A percentile compares a stretch with the other conserved stretches of the same genome.
These are phyloP conservation scores for Juncus inflexus DNA, from an alignment of 176 grass and related monocot genomes.

Conservation along the genomic window DNA sequence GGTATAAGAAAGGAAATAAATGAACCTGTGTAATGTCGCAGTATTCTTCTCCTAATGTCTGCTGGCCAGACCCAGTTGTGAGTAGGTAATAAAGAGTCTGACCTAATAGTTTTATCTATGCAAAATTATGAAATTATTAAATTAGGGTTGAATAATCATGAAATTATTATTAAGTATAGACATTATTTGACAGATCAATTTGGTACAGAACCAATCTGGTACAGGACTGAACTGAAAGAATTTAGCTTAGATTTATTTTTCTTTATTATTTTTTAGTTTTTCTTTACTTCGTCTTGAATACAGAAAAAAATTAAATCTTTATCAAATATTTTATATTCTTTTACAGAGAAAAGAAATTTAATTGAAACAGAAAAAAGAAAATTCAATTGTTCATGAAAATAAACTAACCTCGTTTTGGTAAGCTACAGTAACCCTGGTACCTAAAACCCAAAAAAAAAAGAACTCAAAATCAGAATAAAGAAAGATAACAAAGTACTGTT, in stretches of 20 bases:
- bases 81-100: slow-evolving; percentile 91
- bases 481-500: too few relatives aligned
- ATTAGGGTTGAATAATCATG: not conserved
- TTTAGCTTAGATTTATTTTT: too few relatives aligned
- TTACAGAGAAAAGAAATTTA: slow-evolving; percentile 5
- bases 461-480: slow-evolving; percentile 2
- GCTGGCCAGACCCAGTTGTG: slow-evolving; percentile 95
- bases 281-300: too few relatives aligned
- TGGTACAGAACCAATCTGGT: not conserved
- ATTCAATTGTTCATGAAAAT: slow-evolving; percentile 4
- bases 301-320: not conserved
- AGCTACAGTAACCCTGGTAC: slow-evolving; percentile 67
- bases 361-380: not conserved
- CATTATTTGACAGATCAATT: not conserved
- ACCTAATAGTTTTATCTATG: slow-evolving; percentile 92
- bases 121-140: slow-evolving; percentile 16
- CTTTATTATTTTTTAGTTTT: too few relatives aligned
- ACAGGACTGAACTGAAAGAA: not conserved
- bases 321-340: not conserved
- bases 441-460: slow-evolving; percentile 41
- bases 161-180: too few relatives aligned
- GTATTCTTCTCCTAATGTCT: slow-evolving; percentile 96
- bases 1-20: slow-evolving; percentile 16
- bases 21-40: slow-evolving; percentile 93
- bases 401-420: slow-evolving; percentile 88